Percentiles rank a stretch among this genome's conserved stretches.
phyloP scores from a whole-genome alignment of 305 asterid species.

The Ajuga reptans region DNA sequence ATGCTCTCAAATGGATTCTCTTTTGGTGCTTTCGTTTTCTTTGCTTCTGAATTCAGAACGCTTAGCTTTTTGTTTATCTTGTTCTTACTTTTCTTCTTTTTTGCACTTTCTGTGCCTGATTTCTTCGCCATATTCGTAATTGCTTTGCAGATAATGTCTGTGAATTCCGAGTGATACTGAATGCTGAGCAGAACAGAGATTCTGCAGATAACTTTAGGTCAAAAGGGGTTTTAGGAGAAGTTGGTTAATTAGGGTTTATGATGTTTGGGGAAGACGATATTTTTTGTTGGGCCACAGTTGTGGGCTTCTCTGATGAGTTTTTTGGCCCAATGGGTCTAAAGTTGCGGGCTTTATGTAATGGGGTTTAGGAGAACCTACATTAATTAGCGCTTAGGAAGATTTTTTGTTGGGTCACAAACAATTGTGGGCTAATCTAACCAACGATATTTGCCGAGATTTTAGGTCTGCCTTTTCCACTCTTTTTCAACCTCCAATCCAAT shows the following conservation, averaged over 20 bases:
- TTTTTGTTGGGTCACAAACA: no score
- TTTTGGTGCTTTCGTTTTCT: constrained; percentile 45
- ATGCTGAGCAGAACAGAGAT: neutral
- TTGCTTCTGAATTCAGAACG: constrained; percentile 41
- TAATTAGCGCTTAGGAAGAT: no score
- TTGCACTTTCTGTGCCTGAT: constrained; percentile 31
- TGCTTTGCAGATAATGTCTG: neutral
- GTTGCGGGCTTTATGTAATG: neutral
- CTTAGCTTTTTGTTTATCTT: constrained; percentile 46
- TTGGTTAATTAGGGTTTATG: constrained; percentile 23
- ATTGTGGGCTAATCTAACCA: no score
- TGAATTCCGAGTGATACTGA: neutral
- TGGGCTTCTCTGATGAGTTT: neutral
- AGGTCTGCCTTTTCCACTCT: no score
- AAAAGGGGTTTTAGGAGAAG: constrained; percentile 19
- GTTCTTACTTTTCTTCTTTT: constrained; percentile 41
- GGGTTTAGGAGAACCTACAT: no score
- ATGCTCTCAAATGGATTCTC: constrained; percentile 78
- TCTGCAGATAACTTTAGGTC: neutral
- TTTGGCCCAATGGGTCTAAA: neutral
- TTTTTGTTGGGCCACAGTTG: neutral
- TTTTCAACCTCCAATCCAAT: no score
- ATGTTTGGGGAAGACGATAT: constrained; percentile 10
- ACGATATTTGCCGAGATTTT: no score
- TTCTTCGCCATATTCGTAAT: constrained; percentile 42